A percentile compares a stretch with the other conserved stretches of the same genome.
phyloP scores from a whole-genome alignment of 345 rosid genomes.

The Jatropha curcas region DNA sequence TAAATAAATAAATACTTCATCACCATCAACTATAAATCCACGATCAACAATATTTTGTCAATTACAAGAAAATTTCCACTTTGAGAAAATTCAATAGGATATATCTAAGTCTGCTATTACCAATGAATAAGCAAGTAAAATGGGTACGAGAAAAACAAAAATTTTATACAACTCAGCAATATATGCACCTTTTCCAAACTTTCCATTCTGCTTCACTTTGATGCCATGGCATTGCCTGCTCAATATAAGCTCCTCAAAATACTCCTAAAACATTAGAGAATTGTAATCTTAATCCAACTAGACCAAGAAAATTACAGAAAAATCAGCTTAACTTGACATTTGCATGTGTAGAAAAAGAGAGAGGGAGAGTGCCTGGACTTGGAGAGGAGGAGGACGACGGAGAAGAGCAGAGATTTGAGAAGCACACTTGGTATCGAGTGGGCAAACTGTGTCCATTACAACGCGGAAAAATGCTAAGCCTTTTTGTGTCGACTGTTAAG shows the following conservation, averaged over 20 bases:
- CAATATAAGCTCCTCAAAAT: slow-evolving; percentile 58
- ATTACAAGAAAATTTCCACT: neutral
- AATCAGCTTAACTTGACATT: neutral
- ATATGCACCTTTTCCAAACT: slow-evolving; percentile 55
- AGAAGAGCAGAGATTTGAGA: slow-evolving; percentile 63
- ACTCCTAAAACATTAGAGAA: slow-evolving; percentile 47
- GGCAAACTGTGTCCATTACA: slow-evolving; percentile 47
- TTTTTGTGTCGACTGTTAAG: neutral
- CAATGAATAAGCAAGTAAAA: neutral
- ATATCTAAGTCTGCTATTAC: neutral
- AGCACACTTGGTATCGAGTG: slow-evolving; percentile 43
- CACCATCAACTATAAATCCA: neutral
- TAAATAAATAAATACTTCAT: neutral
- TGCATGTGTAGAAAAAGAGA: neutral
- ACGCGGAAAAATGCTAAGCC: neutral
- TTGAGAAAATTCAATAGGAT: neutral
- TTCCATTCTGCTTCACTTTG: slow-evolving; percentile 46
- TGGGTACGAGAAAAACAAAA: no score
- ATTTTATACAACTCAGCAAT: neutral
- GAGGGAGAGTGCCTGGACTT: slow-evolving; percentile 51
- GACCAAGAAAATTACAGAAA: neutral
- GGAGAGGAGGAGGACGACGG: slow-evolving; percentile 50
- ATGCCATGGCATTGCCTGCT: slow-evolving; percentile 48
- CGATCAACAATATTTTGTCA: neutral
- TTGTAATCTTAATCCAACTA: neutral